A percentile compares a stretch with the other conserved stretches of the same genome.
Conservation (phyloP, 345 rosid species). For the Rhodamnia argentea region DNA sequence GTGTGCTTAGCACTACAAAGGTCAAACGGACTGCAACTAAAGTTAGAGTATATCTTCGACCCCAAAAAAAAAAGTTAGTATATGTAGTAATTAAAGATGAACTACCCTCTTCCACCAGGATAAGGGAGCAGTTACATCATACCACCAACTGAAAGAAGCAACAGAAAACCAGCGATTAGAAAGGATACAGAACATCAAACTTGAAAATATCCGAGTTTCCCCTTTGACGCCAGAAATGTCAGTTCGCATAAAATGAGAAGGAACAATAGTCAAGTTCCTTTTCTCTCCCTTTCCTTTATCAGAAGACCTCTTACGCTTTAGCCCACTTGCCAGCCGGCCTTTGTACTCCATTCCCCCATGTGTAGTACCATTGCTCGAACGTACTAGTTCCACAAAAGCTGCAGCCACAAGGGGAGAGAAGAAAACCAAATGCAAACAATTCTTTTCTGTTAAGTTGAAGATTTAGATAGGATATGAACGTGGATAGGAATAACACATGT, state of each 20-base stretch:
- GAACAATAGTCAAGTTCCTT: conserved; percentile 51
- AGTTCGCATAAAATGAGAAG: conserved; percentile 71
- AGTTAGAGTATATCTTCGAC: neutral
- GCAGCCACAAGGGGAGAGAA: conserved; percentile 6
- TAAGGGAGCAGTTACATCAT: neutral
- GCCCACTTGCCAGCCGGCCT: conserved; percentile 23
- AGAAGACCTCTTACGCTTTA: conserved; percentile 24
- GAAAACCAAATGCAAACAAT: neutral
- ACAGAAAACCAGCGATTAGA: neutral
- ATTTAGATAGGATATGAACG: neutral
- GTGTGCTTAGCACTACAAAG: neutral
- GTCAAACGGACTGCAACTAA: neutral
- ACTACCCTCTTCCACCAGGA: neutral
- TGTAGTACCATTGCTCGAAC: conserved; percentile 87
- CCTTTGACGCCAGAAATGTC: conserved; percentile 76
- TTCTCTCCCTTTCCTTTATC: conserved; percentile 50
- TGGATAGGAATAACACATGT: neutral
- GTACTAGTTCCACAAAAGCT: conserved; percentile 87
- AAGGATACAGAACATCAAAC: conserved; percentile 94
- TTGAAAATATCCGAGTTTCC: conserved; percentile 65
- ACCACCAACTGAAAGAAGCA: neutral
- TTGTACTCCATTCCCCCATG: conserved; percentile 47
- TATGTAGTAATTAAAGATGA: neutral
- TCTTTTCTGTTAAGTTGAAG: neutral
- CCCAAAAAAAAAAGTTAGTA: too few relatives aligned